Conservation (phyloP, 2,329 filamentous ascomycete genomes). For the Xylaria multiplex region DNA sequence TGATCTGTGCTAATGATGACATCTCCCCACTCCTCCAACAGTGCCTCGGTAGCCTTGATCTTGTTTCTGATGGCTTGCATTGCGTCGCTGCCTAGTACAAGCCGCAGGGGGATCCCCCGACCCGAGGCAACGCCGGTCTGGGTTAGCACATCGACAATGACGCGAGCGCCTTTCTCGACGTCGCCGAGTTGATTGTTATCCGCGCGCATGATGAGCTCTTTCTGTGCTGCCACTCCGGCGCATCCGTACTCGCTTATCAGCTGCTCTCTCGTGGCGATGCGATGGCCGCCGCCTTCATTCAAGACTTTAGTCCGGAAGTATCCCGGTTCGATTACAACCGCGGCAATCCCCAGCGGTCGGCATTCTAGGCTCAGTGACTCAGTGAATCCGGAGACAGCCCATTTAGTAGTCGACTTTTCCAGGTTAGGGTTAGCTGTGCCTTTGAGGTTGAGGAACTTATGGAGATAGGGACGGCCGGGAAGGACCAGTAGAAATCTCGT, state of each 20-base stretch:
- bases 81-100: slow-evolving; percentile 16
- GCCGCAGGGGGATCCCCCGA: slow-evolving; percentile 1
- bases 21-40: slow-evolving; percentile 11
- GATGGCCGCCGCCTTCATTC: slow-evolving; percentile 10
- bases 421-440: neutral
- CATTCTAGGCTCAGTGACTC: slow-evolving; percentile 7
- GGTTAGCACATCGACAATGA: slow-evolving; percentile 16
- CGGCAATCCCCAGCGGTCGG: slow-evolving; percentile 8
- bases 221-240: slow-evolving; percentile 3
- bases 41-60: slow-evolving; percentile 8
- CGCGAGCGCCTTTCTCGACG: slow-evolving; percentile 7
- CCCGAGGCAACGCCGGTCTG: neutral
- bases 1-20: slow-evolving; percentile 20
- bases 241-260: slow-evolving; percentile 16
- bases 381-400: slow-evolving; percentile 14
- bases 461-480: neutral
- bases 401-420: slow-evolving; percentile 4
- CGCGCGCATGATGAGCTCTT: slow-evolving; percentile 2
- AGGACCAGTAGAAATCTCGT: neutral
- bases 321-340: slow-evolving; percentile 22
- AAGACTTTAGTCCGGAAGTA: slow-evolving; percentile 21
- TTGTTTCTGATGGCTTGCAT: slow-evolving; percentile 11
- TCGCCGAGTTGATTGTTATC: slow-evolving; percentile 7
- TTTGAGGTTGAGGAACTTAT: neutral
- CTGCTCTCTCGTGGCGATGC: slow-evolving; percentile 9